Conservation (phyloP, 108 stramenopile genomes). For the Nannochloropsis salina region DNA sequence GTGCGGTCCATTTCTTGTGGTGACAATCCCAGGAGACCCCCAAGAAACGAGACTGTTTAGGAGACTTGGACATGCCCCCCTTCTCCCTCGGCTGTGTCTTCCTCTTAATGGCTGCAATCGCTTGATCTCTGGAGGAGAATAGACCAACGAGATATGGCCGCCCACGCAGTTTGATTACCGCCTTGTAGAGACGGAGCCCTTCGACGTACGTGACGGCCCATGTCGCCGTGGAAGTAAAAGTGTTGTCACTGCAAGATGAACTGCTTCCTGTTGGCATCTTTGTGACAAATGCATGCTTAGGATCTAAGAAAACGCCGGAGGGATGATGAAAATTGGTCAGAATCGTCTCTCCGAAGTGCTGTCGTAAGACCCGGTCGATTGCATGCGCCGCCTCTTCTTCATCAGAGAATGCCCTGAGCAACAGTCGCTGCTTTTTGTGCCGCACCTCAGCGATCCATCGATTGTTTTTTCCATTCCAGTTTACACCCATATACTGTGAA, state of each 20-base stretch:
- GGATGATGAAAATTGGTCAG: neutral
- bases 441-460: conserved; percentile 2
- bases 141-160: neutral
- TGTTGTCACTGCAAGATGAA: neutral
- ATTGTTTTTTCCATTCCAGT: neutral
- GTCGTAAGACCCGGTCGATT: neutral
- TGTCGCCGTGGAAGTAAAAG: neutral
- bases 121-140: conserved; percentile 3
- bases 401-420: neutral
- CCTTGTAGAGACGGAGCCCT: neutral
- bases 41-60: conserved; percentile 1
- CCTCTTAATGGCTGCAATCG: neutral
- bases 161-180: neutral
- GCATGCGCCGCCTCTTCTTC: neutral
- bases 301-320: neutral
- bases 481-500: neutral
- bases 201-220: neutral
- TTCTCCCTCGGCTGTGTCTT: neutral
- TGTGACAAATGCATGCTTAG: neutral
- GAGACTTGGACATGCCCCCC: neutral
- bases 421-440: neutral
- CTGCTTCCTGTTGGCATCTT: neutral
- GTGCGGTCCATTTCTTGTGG: neutral
- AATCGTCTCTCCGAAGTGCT: neutral
- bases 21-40: neutral